These are phyloP conservation scores for Halophytophthora batemanensis DNA, from an alignment of 352 stramenopile species.

Conservation along the genomic window DNA sequence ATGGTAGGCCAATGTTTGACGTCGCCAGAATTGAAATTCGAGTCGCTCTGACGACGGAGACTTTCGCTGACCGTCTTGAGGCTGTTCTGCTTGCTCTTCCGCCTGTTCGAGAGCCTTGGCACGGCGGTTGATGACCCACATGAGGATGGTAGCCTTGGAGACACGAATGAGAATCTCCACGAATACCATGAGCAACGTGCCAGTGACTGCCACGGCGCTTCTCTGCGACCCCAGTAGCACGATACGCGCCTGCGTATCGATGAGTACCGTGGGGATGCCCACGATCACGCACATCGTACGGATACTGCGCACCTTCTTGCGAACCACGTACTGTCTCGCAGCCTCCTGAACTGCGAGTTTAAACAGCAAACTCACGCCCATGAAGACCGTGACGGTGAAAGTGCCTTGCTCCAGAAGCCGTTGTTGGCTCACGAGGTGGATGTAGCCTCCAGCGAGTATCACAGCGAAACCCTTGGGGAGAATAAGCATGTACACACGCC, in stretches of 20 bases:
- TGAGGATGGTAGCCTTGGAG: conserved; percentile 20
- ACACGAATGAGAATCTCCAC: conserved; percentile 25
- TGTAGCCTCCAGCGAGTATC: conserved; percentile 17
- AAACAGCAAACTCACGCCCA: conserved; percentile 19
- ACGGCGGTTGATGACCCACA: conserved; percentile 11
- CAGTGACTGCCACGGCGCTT: conserved; percentile 11
- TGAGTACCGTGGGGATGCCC: conserved; percentile 38
- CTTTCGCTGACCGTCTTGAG: neutral
- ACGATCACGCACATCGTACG: conserved; percentile 41
- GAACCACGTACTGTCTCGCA: conserved; percentile 18
- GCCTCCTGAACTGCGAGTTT: conserved; percentile 38
- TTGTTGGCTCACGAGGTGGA: conserved; percentile 18
- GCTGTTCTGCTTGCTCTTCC: conserved; percentile 2
- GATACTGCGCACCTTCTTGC: conserved; percentile 26
- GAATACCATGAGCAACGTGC: conserved; percentile 21
- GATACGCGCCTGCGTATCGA: conserved; percentile 48
- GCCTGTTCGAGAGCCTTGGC: conserved; percentile 2
- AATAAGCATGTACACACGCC: conserved; percentile 5
- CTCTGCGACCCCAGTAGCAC: conserved; percentile 32
- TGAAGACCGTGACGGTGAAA: conserved; percentile 13
- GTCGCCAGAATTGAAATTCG: conserved; percentile 26
- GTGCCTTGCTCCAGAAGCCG: conserved; percentile 2
- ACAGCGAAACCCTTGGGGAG: conserved; percentile 7
- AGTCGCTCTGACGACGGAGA: conserved; percentile 1
- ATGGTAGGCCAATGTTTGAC: conserved; percentile 25